Percentiles rank a stretch among this genome's conserved stretches.
These are phyloP conservation scores for Solanum ossicruentum DNA, from an alignment of 257 asterid species.

Conservation along the genomic window DNA sequence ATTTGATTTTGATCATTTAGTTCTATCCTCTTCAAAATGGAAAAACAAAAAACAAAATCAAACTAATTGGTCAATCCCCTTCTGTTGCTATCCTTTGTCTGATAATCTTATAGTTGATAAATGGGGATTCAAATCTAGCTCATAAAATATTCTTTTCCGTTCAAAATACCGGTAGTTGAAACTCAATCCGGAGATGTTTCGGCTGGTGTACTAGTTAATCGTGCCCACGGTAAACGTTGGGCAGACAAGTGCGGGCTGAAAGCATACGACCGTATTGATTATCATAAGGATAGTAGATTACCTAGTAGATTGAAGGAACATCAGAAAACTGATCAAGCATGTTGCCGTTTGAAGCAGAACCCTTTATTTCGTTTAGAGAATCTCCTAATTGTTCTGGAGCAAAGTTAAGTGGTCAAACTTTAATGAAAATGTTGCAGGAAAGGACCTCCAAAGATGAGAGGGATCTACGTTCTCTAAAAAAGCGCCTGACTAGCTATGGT, in stretches of 20 bases:
- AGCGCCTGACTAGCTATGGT: slow-evolving; percentile 40
- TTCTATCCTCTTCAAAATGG: neutral
- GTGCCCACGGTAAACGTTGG: too few relatives aligned
- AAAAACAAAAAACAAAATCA: neutral
- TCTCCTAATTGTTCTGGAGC: too few relatives aligned
- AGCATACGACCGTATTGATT: too few relatives aligned
- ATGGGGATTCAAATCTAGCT: neutral
- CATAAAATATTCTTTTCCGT: neutral
- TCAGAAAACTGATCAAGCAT: too few relatives aligned
- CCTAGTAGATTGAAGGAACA: too few relatives aligned
- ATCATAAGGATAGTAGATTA: too few relatives aligned
- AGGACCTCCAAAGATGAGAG: slow-evolving; percentile 51
- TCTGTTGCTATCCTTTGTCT: neutral
- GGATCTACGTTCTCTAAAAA: slow-evolving; percentile 65
- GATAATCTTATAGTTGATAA: neutral
- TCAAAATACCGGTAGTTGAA: neutral
- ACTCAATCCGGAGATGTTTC: too few relatives aligned
- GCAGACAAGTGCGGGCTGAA: too few relatives aligned
- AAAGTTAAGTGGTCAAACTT: neutral
- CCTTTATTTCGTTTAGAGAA: too few relatives aligned
- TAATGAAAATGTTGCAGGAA: slow-evolving; percentile 28
- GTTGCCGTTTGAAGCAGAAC: too few relatives aligned
- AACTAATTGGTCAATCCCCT: neutral
- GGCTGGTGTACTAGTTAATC: too few relatives aligned
- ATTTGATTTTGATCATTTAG: neutral